Percentiles rank a stretch among this genome's conserved stretches.
Conservation (phyloP, 371 early-diverging fungal species). For the Actinomortierella wolfii region DNA sequence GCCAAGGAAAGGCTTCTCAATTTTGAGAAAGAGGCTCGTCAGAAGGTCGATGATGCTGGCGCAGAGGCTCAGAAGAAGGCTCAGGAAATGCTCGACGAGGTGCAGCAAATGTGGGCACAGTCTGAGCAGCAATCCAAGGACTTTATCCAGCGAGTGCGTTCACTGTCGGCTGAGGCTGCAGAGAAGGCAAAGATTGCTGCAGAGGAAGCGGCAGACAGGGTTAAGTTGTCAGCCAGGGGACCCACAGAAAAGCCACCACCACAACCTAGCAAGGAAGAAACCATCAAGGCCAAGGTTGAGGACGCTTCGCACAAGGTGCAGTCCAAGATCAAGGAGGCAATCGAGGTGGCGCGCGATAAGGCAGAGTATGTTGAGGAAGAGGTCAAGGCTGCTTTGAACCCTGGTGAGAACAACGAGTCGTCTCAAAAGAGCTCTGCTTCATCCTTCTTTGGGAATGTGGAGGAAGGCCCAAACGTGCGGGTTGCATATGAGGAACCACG, state of each 20-base stretch:
- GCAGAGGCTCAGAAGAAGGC: conserved; percentile 51
- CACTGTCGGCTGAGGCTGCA: conserved; percentile 9
- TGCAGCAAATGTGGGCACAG: conserved; percentile 23
- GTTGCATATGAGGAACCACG: conserved; percentile 40
- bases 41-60: conserved; percentile 39
- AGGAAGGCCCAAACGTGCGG: conserved; percentile 22
- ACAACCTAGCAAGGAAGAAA: background rate
- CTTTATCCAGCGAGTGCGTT: conserved; percentile 11
- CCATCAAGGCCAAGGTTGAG: conserved; percentile 1
- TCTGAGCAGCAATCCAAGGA: conserved; percentile 22
- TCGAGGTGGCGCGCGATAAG: background rate
- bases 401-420: background rate
- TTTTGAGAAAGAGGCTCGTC: conserved; percentile 17
- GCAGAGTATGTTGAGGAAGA: background rate
- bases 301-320: background rate
- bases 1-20: conserved; percentile 17
- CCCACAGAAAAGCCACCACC: too few species aligned
- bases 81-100: conserved; percentile 25
- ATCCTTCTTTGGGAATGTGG: background rate
- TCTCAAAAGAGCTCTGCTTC: background rate
- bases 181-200: background rate
- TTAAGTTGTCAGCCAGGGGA: too few species aligned
- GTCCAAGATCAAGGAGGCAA: conserved; percentile 1
- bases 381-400: background rate
- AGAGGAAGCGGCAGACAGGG: too few species aligned